Evolutionary conservation across 1,139 yeast species (phyloP).

Genomic region (Maudiozyma humilis): DNA sequence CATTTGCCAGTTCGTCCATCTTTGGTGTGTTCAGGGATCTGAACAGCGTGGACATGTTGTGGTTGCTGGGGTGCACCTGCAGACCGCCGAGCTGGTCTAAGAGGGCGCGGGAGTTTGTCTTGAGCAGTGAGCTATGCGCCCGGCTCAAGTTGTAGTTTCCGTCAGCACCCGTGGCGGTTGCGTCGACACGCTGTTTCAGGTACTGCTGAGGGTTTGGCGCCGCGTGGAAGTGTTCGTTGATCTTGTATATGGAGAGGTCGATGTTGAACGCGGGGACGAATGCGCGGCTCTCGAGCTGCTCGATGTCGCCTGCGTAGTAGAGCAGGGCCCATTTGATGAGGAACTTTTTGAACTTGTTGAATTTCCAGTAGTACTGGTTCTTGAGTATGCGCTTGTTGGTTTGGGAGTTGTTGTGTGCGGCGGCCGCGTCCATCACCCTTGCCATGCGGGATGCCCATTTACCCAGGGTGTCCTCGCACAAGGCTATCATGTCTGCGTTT

Average conservation of each 20-base stretch:
- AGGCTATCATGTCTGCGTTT: constrained; percentile 20
- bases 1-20: constrained; percentile 2
- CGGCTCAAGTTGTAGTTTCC: constrained; percentile 2
- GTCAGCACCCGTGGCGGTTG: neutral
- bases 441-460: constrained; percentile 12
- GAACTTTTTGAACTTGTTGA: constrained; percentile 20
- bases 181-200: constrained; percentile 4
- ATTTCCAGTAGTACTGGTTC: constrained; percentile 12
- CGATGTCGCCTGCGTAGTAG: constrained; percentile 18
- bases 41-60: constrained; percentile 10
- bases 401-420: neutral
- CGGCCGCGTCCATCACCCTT: neutral
- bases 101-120: constrained; percentile 19
- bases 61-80: neutral
- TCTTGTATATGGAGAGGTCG: neutral
- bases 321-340: constrained; percentile 25
- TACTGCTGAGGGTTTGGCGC: neutral
- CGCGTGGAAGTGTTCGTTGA: neutral
- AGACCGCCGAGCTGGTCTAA: constrained; percentile 24
- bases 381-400: constrained; percentile 2
- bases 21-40: constrained; percentile 4
- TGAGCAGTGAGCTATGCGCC: constrained; percentile 11
- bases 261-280: constrained; percentile 10
- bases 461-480: constrained; percentile 19
- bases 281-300: constrained; percentile 2